Evolutionary conservation across 768 basidiomycete genomes (phyloP).

Genomic region (Pisolithus sp.): DNA sequence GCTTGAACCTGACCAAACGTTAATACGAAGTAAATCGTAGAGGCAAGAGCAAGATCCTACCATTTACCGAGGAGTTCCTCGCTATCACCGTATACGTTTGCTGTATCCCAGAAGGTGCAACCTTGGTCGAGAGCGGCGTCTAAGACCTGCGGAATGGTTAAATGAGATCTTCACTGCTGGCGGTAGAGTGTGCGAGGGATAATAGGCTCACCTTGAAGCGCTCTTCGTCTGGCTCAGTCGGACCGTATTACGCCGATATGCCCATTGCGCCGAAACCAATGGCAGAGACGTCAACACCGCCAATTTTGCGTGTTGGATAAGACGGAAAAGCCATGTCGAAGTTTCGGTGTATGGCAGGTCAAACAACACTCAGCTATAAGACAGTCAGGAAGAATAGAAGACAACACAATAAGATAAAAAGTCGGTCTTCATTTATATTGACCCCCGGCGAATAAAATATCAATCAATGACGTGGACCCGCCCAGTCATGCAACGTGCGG

Average conservation of each 20-base stretch:
- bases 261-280: slow-evolving; percentile 63
- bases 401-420: too few species aligned
- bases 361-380: neutral
- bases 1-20: slow-evolving; percentile 33
- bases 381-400: neutral
- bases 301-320: slow-evolving; percentile 40
- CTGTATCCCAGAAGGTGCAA: slow-evolving; percentile 44
- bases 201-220: slow-evolving; percentile 42
- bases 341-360: neutral
- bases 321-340: slow-evolving; percentile 5
- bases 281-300: slow-evolving; percentile 38
- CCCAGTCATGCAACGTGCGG: too few species aligned
- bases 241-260: slow-evolving; percentile 44
- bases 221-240: slow-evolving; percentile 44
- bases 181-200: neutral
- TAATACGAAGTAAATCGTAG: neutral
- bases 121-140: slow-evolving; percentile 37
- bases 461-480: too few species aligned
- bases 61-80: slow-evolving; percentile 44
- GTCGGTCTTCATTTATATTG: too few species aligned
- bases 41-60: slow-evolving; percentile 10
- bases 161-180: too few species aligned
- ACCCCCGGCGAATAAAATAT: too few species aligned
- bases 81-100: slow-evolving; percentile 36
- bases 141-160: slow-evolving; percentile 27